phyloP scores from a whole-genome alignment of 1,284 basidiomycete genomes.

The Volvariella surrecta region DNA sequence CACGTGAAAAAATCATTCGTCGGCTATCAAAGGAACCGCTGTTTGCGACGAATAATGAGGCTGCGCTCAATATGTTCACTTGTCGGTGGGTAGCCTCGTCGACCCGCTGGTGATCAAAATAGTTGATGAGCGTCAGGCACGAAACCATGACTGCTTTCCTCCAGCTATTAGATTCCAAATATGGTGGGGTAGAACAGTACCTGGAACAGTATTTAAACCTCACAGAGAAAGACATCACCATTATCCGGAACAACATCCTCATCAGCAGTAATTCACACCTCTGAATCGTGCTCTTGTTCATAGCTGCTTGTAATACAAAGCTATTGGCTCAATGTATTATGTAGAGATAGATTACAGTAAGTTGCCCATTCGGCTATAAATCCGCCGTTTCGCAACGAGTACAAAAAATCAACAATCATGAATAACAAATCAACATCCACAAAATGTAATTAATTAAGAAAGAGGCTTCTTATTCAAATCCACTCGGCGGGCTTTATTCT shows the following conservation, averaged over 20 bases:
- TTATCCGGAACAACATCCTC: conserved; percentile 53
- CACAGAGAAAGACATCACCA: conserved; percentile 48
- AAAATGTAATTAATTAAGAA: not conserved
- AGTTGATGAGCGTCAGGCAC: not conserved
- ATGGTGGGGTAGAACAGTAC: conserved; percentile 61
- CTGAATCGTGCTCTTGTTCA: conserved; percentile 4
- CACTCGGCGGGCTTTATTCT: conserved; percentile 7
- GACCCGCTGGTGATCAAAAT: not conserved
- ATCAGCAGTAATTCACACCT: conserved; percentile 18
- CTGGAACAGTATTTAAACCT: conserved; percentile 44
- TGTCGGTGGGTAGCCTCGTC: conserved; percentile 45
- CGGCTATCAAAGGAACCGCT: conserved; percentile 59
- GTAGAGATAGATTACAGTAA: not conserved
- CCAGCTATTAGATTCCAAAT: conserved; percentile 45
- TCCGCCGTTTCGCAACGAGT: too few species aligned
- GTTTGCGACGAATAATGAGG: conserved; percentile 61
- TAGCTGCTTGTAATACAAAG: not conserved
- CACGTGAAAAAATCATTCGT: conserved; percentile 56
- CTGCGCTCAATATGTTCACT: conserved; percentile 70
- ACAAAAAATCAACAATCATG: too few species aligned
- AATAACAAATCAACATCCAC: too few species aligned
- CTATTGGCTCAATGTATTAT: not conserved
- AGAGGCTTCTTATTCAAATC: not conserved
- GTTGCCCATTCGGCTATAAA: too few species aligned
- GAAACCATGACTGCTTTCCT: conserved; percentile 67